phyloP scores from a whole-genome alignment of 2,329 filamentous ascomycete genomes.

The Colletotrichum navitas region DNA sequence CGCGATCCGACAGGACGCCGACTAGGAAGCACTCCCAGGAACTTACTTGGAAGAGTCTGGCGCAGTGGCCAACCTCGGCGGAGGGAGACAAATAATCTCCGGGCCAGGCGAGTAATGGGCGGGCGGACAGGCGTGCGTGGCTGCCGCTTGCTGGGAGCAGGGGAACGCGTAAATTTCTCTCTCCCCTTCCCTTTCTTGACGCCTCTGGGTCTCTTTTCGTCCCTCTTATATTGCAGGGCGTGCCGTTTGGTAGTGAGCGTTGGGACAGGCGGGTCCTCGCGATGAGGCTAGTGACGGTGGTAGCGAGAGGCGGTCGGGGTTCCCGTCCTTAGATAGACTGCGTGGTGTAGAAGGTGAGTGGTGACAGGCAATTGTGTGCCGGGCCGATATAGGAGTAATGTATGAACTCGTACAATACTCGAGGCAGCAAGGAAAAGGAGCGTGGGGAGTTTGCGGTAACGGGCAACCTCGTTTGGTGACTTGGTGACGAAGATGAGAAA shows the following conservation, averaged over 20 bases:
- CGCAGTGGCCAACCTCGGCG: slow-evolving; percentile 49
- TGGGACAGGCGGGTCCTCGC: slow-evolving; percentile 55
- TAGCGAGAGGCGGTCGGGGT: slow-evolving; percentile 46
- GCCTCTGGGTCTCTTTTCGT: slow-evolving; percentile 8
- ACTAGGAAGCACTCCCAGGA: slow-evolving; percentile 48
- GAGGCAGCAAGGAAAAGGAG: slow-evolving; percentile 51
- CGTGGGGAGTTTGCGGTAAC: slow-evolving; percentile 56
- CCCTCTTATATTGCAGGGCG: slow-evolving; percentile 15
- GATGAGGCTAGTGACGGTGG: slow-evolving; percentile 50
- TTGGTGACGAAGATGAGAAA: slow-evolving; percentile 46
- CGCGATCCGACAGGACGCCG: slow-evolving; percentile 53
- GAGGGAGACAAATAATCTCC: slow-evolving; percentile 48
- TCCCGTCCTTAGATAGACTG: slow-evolving; percentile 30
- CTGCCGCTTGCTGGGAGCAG: slow-evolving; percentile 41
- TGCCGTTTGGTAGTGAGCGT: slow-evolving; percentile 46
- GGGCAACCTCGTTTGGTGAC: slow-evolving; percentile 58
- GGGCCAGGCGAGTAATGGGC: slow-evolving; percentile 46
- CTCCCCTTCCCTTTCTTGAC: slow-evolving; percentile 37
- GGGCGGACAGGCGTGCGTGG: slow-evolving; percentile 38
- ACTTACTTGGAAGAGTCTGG: slow-evolving; percentile 58
- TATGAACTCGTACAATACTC: slow-evolving; percentile 43
- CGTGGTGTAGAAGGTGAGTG: background rate
- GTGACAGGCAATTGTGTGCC: background rate
- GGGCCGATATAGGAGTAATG: slow-evolving; percentile 13
- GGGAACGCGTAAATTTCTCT: slow-evolving; percentile 54